Conservation (phyloP, 1,139 yeast genomes). For the Saccharomycopsis hybrid region DNA sequence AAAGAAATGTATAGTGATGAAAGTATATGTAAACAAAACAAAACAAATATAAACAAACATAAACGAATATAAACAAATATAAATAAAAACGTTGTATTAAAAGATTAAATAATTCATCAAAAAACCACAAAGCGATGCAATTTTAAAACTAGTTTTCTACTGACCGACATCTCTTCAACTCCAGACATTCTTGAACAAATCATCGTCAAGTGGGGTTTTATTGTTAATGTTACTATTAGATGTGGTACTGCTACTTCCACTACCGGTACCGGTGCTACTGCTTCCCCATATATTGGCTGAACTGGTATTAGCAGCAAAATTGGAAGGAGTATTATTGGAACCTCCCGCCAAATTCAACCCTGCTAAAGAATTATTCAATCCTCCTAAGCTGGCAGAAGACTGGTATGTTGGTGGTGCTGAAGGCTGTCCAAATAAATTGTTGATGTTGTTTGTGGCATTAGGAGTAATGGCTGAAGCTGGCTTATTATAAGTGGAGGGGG, state of each 20-base stretch:
- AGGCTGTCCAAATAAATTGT: conserved; percentile 21
- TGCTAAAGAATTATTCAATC: conserved; percentile 15
- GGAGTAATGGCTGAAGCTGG: conserved; percentile 10
- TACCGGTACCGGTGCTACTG: background rate
- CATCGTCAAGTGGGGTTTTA: conserved; percentile 42
- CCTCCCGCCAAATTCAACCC: conserved; percentile 12
- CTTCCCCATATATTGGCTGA: conserved; percentile 12
- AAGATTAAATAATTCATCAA: too few relatives aligned
- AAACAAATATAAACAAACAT: too few relatives aligned
- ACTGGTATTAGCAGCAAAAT: conserved; percentile 9
- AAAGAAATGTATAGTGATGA: too few relatives aligned
- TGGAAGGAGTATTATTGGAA: background rate
- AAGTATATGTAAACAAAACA: too few relatives aligned
- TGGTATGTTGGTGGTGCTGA: conserved; percentile 21
- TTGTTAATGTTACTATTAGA: conserved; percentile 19
- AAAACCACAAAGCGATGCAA: too few relatives aligned
- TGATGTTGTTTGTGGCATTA: background rate
- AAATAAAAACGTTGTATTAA: too few relatives aligned
- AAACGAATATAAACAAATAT: too few relatives aligned
- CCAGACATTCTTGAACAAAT: conserved; percentile 68
- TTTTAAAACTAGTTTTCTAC: too few relatives aligned
- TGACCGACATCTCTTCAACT: conserved; percentile 19
- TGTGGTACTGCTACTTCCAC: background rate
- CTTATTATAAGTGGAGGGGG: conserved; percentile 36
- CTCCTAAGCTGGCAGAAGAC: conserved; percentile 21